phyloP scores from a whole-genome alignment of 2,329 filamentous ascomycete genomes.

The Rutstroemia sp. region DNA sequence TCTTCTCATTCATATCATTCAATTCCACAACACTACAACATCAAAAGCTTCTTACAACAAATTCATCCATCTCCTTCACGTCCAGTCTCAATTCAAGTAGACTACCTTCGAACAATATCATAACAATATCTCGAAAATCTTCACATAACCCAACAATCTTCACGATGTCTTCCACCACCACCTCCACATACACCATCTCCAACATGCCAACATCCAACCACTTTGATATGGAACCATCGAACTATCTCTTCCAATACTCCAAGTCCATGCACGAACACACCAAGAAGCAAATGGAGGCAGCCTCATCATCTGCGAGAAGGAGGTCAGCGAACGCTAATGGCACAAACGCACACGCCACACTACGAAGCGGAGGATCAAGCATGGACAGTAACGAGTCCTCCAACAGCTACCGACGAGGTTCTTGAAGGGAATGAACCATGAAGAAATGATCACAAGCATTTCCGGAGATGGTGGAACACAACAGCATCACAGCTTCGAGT shows the following conservation, averaged over 20 bases:
- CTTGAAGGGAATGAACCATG: not conserved
- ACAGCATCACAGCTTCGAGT: too few species aligned
- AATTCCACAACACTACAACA: not conserved
- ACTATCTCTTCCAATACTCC: slow-evolving; percentile 39
- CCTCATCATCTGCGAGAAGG: slow-evolving; percentile 37
- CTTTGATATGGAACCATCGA: not conserved
- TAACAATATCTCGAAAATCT: not conserved
- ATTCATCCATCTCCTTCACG: not conserved
- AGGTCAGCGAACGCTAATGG: slow-evolving; percentile 6
- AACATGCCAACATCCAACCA: not conserved
- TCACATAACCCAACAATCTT: not conserved
- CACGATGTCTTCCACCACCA: slow-evolving; percentile 1
- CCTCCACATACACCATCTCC: not conserved
- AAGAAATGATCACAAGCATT: too few species aligned
- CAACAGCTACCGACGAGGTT: slow-evolving; percentile 28
- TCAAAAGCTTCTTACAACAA: not conserved
- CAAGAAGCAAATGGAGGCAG: slow-evolving; percentile 56
- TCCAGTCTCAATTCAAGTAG: not conserved
- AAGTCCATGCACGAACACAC: slow-evolving; percentile 58
- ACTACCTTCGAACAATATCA: not conserved
- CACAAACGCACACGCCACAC: slow-evolving; percentile 11
- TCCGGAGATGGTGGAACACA: too few species aligned
- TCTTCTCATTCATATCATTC: not conserved
- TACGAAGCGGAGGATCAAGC: slow-evolving; percentile 9
- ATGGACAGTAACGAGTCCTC: slow-evolving; percentile 31